These are phyloP conservation scores for Citrus sp. DNA, from an alignment of 345 rosid genomes.

Conservation along the genomic window DNA sequence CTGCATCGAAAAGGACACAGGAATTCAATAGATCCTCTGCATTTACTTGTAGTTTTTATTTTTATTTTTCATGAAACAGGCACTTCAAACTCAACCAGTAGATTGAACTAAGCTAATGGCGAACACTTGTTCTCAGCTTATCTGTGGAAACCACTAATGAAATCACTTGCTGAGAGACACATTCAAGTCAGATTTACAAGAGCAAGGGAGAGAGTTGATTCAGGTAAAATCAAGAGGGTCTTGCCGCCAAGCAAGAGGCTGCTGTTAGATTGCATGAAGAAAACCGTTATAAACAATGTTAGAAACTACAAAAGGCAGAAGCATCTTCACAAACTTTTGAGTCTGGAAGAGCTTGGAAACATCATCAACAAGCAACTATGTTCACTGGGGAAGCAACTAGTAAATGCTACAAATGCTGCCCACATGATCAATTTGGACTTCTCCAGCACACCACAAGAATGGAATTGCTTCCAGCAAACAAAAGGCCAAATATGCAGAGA, in stretches of 20 bases:
- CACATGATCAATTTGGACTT: constrained; percentile 8
- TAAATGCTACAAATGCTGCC: background rate
- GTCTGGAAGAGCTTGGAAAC: constrained; percentile 20
- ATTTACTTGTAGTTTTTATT: background rate
- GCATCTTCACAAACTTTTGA: constrained; percentile 5
- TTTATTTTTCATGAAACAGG: constrained; percentile 6
- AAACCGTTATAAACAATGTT: background rate
- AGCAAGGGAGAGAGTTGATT: background rate
- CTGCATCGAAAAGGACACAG: background rate
- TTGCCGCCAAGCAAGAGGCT: constrained; percentile 16
- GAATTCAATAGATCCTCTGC: background rate
- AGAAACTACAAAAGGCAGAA: background rate
- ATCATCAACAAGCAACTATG: constrained; percentile 8
- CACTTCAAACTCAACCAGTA: constrained; percentile 11
- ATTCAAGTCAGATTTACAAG: constrained; percentile 12
- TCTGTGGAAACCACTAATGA: constrained; percentile 8
- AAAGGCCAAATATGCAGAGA: constrained; percentile 23
- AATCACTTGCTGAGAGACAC: constrained; percentile 17
- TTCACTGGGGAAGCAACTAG: constrained; percentile 15
- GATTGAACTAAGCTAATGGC: background rate
- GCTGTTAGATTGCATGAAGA: background rate
- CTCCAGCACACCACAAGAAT: constrained; percentile 16
- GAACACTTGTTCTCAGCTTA: constrained; percentile 14
- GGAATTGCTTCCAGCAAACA: constrained; percentile 14
- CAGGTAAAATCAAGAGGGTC: constrained; percentile 12